A percentile compares a stretch with the other conserved stretches of the same genome.
Evolutionary conservation across 129 eudicot species (phyloP).

Genomic region (Lonicera japonica): DNA sequence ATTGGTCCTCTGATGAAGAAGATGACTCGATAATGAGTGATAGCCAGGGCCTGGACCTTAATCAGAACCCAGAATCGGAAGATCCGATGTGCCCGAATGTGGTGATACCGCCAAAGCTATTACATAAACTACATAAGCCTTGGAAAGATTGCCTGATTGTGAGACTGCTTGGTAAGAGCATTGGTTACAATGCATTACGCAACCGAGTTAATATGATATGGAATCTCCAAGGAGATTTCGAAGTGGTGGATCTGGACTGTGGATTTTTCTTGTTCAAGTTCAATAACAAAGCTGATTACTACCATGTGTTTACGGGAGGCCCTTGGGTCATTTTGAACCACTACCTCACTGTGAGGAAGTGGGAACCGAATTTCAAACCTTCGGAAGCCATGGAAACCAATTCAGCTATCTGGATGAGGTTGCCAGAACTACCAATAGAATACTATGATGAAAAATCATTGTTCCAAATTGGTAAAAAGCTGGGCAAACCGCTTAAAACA

Average conservation of each 20-base stretch:
- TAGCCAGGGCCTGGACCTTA: too few relatives aligned
- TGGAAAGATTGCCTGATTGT: constrained; percentile 15
- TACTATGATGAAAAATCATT: not conserved
- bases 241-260: not conserved
- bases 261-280: not conserved
- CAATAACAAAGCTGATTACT: not conserved
- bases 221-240: not conserved
- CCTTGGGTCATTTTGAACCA: not conserved
- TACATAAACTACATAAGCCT: too few relatives aligned
- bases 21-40: too few relatives aligned
- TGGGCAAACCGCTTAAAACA: not conserved
- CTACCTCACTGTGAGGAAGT: not conserved
- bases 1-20: too few relatives aligned
- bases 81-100: too few relatives aligned
- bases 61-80: too few relatives aligned
- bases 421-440: not conserved
- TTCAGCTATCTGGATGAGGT: not conserved
- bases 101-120: too few relatives aligned
- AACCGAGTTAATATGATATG: not conserved
- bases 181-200: not conserved
- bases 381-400: not conserved
- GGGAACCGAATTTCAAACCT: not conserved
- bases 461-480: not conserved
- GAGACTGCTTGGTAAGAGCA: not conserved
- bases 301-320: not conserved